Base-by-base conservation (phyloP, 2,329 filamentous ascomycete species). In the Cadophora sp. region DNA sequence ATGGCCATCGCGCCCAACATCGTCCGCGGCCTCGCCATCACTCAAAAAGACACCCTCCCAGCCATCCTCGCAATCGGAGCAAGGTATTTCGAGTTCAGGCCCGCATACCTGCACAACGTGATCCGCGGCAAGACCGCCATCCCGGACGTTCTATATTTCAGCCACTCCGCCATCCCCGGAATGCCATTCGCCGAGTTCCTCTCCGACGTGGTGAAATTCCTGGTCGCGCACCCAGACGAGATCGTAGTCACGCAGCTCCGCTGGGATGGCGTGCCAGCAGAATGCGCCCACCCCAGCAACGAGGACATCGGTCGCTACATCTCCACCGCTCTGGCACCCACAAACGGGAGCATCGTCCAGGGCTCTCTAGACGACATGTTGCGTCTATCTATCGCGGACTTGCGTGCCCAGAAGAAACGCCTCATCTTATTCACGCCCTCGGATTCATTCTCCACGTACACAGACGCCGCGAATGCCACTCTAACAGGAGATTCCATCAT, bases 1-100 rank as follows among this genome's bases (percentile, higher is more conserved):
- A 68, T 73, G 50, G 68, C 69, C 67, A 71, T 81, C 71, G 77
- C 80, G 74, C 74, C 74, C 4, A 71, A 71, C 72, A 85, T 86
- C 73, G 80, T 86, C 71, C 78, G 79, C 66, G 82, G 81, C 7
- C 78, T 85, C 1, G 81, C 83, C 67, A 80, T 85, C 58, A 86
- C 83, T 8, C 84, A 86, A 62, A 86, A 86, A 70, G 83, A 86
- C 69, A 76, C 74, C 1, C 76, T 85, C 0, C 71, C 77, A 9
- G 77, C 78, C 7, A 82, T 86, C 56, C 79, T 86, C 61, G 75
- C 75, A 48, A 78, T 85, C 46, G 84, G 83, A 0, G 82, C 82
- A 0, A 73, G 84, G 4, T 86, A 86, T 75, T 86, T 86, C 64
- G 84, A 85, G 74, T 85, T 85, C 71, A 77, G 84, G 6, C 84